phyloP scores from a whole-genome alignment of 2,329 filamentous ascomycete genomes.

The Talaromyces atroroseus region DNA sequence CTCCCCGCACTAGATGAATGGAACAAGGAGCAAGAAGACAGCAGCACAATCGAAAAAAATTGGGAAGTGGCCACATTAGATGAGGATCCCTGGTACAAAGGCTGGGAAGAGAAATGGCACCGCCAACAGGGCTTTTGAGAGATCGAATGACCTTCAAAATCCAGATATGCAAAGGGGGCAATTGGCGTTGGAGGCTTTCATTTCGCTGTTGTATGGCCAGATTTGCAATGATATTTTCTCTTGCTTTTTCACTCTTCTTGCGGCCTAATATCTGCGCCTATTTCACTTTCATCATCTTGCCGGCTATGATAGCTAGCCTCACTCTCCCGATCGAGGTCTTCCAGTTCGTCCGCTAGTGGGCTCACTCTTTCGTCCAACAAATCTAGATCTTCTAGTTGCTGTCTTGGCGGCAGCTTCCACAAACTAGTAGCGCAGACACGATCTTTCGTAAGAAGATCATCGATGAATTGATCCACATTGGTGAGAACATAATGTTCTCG shows the following conservation, averaged over 20 bases:
- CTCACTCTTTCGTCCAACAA: constrained; percentile 79
- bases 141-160: constrained; percentile 8
- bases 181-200: not conserved
- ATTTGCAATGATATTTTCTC: not conserved
- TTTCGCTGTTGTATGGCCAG: not conserved
- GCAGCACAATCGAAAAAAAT: constrained; percentile 52
- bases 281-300: constrained; percentile 7
- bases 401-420: constrained; percentile 81
- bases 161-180: not conserved
- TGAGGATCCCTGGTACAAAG: constrained; percentile 69
- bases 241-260: constrained; percentile 5
- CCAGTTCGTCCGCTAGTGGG: constrained; percentile 63
- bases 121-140: constrained; percentile 55
- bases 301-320: constrained; percentile 14
- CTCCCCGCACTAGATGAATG: constrained; percentile 61
- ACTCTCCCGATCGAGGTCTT: constrained; percentile 37
- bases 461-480: constrained; percentile 85
- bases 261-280: not conserved
- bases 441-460: constrained; percentile 83
- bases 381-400: constrained; percentile 82
- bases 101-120: constrained; percentile 72
- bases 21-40: constrained; percentile 60
- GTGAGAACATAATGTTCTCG: constrained; percentile 71
- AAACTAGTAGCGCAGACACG: constrained; percentile 85
- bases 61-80: constrained; percentile 67